Base-by-base conservation (phyloP, 176 grass and related monocot genomes). In the Avena sativa region DNA sequence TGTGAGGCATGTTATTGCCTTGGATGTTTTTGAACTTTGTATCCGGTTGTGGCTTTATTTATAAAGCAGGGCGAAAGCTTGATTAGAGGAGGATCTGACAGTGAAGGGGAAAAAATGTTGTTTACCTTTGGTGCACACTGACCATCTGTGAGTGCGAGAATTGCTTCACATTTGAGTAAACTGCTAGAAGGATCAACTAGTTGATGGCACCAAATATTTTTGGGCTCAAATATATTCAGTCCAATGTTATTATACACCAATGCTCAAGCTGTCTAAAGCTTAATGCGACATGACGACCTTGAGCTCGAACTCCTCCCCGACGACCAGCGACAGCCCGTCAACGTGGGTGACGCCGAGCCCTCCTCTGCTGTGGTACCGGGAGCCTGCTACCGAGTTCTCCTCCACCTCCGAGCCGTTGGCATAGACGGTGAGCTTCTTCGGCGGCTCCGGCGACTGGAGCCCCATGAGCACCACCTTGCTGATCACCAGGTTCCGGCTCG, bases 391-490 rank as follows among this genome's bases (percentile, higher is more conserved):
- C 17, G 85, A 86, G 61, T 76, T 83, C 7, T 52, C 47, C 30
- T 58, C 67, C 38, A 78, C 38, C 86, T 38, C 53, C 4, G 86
- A 77, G 38, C 86, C 81, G 28, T 84, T 86, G 65, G 88, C 64
- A 23, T 59, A 88, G 38, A 88, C 67, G 3, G 51, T 52, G 71
- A 88, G 62, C 38, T 63, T 57, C 46, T n/a, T 62, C 8, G 46
- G 1, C 3, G 86, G 7, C 77, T 15, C 57, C 6, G 60, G 28
- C 25, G 57, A 32, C 55, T 4, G 68, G 28, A 97, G 70, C 17
- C 95, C 95, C 16, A 94, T 84, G 56, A 94, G 53, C 52, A 89
- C 82, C 19, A 97, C 91, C 78, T 89, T 93, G 13, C 76, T 85
- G 72, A 97, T 52, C 13, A 82, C 17, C 64, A 90, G 69, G 34